These are phyloP conservation scores for Penicillium sp. DNA, from an alignment of 2,329 filamentous ascomycete genomes.

Conservation along the genomic window DNA sequence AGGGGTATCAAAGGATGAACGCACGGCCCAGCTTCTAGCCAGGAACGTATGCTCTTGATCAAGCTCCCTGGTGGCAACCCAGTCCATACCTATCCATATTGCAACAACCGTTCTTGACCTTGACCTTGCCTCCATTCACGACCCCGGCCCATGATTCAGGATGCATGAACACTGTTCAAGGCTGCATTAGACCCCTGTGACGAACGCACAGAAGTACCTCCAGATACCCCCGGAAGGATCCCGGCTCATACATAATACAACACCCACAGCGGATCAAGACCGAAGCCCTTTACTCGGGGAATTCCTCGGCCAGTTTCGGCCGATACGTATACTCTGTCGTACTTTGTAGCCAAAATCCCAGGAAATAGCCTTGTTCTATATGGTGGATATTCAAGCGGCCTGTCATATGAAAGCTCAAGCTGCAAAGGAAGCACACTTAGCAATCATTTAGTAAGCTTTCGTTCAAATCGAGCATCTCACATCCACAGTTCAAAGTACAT, in stretches of 20 bases:
- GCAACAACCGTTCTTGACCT: too few relatives aligned
- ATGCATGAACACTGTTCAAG: slow-evolving; percentile 8
- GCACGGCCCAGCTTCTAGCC: not conserved
- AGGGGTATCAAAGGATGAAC: not conserved
- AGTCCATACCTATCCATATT: not conserved
- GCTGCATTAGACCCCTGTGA: not conserved
- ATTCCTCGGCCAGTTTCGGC: slow-evolving; percentile 3
- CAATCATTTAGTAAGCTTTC: not conserved
- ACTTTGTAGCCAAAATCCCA: not conserved
- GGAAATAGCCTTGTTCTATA: not conserved
- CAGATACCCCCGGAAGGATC: not conserved
- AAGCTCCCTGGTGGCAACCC: not conserved
- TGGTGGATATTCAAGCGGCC: slow-evolving; percentile 4
- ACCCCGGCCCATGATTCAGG: not conserved
- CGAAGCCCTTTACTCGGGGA: not conserved
- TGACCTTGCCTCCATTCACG: not conserved
- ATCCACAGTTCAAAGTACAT: not conserved
- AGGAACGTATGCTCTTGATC: not conserved
- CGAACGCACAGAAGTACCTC: not conserved
- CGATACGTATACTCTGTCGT: not conserved
- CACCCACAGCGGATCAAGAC: not conserved
- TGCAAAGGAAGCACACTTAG: not conserved
- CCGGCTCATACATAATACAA: slow-evolving; percentile 5
- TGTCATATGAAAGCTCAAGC: slow-evolving; percentile 6
- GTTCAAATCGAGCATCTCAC: not conserved